Evolutionary conservation across 2,329 filamentous ascomycete genomes (phyloP).

Genomic region (Colletotrichum horii): DNA sequence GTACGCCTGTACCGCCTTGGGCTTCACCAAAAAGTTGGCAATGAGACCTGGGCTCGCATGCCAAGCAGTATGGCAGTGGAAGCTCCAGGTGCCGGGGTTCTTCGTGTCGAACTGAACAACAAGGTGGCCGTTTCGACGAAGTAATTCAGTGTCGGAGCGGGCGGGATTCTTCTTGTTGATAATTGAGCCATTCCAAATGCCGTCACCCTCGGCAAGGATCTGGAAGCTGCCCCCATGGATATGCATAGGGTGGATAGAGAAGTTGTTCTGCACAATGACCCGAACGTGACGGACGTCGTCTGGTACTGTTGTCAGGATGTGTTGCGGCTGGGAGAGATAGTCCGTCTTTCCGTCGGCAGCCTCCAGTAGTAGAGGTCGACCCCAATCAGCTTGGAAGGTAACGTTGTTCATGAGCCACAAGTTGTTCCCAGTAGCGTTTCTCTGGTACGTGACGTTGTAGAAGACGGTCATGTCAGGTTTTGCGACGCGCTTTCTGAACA

Average conservation of each 20-base stretch:
- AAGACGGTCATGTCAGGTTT: background rate
- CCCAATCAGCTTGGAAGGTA: conserved; percentile 15
- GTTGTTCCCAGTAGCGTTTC: conserved; percentile 3
- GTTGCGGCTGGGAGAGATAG: conserved; percentile 6
- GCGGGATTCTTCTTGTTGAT: conserved; percentile 7
- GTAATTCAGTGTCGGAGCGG: conserved; percentile 7
- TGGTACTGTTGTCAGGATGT: conserved; percentile 4
- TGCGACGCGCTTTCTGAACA: conserved; percentile 6
- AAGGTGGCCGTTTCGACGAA: conserved; percentile 33
- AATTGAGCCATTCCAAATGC: conserved; percentile 24
- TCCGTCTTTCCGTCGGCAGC: background rate
- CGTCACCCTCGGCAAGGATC: conserved; percentile 43
- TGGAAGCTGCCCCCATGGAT: conserved; percentile 67
- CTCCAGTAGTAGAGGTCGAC: conserved; percentile 4
- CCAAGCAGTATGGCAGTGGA: conserved; percentile 58
- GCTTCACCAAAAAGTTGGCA: conserved; percentile 10
- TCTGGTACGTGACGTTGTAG: background rate
- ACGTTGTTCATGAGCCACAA: conserved; percentile 12
- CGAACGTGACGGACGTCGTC: conserved; percentile 45
- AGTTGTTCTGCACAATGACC: conserved; percentile 63
- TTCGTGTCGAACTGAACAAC: conserved; percentile 50
- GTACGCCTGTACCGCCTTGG: background rate
- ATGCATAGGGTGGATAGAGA: conserved; percentile 67
- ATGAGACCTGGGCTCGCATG: conserved; percentile 32
- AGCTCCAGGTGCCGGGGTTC: conserved; percentile 51